Evolutionary conservation across 495 filamentous ascomycete genomes (phyloP), one percentile per base, ranked within the genome.

Genomic region (Penicillium cinerascens): DNA sequence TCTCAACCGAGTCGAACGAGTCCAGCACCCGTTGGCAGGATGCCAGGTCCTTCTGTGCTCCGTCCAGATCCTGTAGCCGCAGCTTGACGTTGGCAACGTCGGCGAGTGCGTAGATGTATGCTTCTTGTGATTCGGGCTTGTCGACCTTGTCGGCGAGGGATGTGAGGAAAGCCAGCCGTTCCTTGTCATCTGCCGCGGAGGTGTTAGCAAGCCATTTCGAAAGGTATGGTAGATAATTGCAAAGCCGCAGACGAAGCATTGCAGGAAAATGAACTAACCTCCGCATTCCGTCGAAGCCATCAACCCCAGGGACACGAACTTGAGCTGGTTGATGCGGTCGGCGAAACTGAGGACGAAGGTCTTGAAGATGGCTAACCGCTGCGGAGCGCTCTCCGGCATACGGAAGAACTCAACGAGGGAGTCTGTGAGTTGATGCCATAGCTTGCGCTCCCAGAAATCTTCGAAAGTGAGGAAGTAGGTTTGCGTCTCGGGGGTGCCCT

Each of bases 381-480:
- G 90, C 38, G 83, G 79, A 37, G 81, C 86, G 71, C 91, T 97
- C 65, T 86, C 84, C 44, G 84, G 79, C 66, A 86, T 68, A 54
- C 86, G 83, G 79, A 97, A 98, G 78, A 91, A 97, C 51, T 93
- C 83, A 54, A 97, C 78, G 48, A 97, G 78, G 27, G 83, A 71
- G 61, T 93, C 87, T 29, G 93, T 99, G 44, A 99, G 91, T 72
- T 99, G 91, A 73, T 99, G 95, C 93, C 93, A 99, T 74, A 99
- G 82, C 75, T 95, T 95, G 54, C 93, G 87, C 77, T 99, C 93
- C 95, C 93, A 97, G 70, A 82, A 88, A 68, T 96, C 91, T 81
- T 99, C 93, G 56, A 97, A 96, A 54, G 85, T 85, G 58, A 97
- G 82, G 74, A 96, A 91, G 61, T 86, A 81, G 61, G 84, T 79